These are phyloP conservation scores for Trifolium dubium DNA, from an alignment of 306 rosid genomes.

Conservation along the genomic window DNA sequence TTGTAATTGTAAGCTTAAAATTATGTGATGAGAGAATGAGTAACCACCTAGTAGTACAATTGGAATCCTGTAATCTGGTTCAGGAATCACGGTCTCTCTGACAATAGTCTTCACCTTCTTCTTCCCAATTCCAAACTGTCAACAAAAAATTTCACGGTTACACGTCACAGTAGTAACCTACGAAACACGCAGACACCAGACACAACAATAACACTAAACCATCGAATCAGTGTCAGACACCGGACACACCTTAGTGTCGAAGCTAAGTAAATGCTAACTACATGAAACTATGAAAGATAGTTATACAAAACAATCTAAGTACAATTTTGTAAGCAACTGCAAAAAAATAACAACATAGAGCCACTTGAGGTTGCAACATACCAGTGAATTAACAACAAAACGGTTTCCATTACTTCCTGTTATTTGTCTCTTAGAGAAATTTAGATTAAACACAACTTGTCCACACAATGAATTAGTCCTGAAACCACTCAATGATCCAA, in stretches of 20 bases:
- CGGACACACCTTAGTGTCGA: background rate
- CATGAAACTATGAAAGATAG: constrained; percentile 8
- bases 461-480: constrained; percentile 61
- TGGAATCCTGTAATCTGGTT: constrained; percentile 92
- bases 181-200: background rate
- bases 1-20: background rate
- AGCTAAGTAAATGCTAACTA: background rate
- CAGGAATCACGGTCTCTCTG: constrained; percentile 81
- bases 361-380: constrained; percentile 50
- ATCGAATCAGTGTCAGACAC: background rate
- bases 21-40: constrained; percentile 32
- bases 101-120: constrained; percentile 44
- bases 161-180: constrained; percentile 30
- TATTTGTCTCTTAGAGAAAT: constrained; percentile 41
- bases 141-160: constrained; percentile 41
- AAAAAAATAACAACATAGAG: constrained; percentile 8
- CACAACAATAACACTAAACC: background rate
- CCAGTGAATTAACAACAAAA: constrained; percentile 72
- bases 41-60: constrained; percentile 79
- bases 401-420: constrained; percentile 51
- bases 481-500: constrained; percentile 48
- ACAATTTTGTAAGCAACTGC: background rate
- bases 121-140: constrained; percentile 83
- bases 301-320: constrained; percentile 21
- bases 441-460: constrained; percentile 45